Evolutionary conservation across 306 rosid genomes (phyloP).

Genomic region (Prunus mume): DNA sequence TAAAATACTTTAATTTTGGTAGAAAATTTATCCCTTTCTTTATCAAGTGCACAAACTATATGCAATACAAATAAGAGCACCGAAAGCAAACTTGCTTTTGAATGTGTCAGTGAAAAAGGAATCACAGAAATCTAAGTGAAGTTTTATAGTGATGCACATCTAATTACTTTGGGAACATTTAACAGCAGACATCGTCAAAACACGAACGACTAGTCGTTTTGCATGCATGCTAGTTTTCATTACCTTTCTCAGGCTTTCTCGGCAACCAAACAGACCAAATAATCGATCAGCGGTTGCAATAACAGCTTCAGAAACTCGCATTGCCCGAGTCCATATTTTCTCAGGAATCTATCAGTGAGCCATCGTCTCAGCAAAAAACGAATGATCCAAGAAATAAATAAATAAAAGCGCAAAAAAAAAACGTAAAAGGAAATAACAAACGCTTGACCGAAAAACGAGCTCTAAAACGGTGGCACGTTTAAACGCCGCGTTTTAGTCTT

Average conservation of each 20-base stretch:
- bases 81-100: not conserved
- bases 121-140: not conserved
- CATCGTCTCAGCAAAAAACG: not conserved
- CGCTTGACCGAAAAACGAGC: not conserved
- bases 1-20: not conserved
- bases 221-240: not conserved
- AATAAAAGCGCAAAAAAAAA: too few relatives aligned
- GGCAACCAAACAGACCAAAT: not conserved
- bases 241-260: not conserved
- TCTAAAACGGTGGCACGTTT: not conserved
- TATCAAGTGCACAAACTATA: not conserved
- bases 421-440: not conserved
- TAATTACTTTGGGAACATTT: not conserved
- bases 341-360: not conserved
- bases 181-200: not conserved
- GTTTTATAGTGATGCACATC: not conserved
- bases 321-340: not conserved
- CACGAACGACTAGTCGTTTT: not conserved
- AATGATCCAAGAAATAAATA: too few relatives aligned
- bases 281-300: not conserved
- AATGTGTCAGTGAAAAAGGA: not conserved
- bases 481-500: not conserved
- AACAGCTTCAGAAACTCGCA: not conserved
- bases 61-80: not conserved
- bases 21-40: not conserved